Conservation (phyloP, 2,329 filamentous ascomycete genomes). For the Botrytis tulipae region DNA sequence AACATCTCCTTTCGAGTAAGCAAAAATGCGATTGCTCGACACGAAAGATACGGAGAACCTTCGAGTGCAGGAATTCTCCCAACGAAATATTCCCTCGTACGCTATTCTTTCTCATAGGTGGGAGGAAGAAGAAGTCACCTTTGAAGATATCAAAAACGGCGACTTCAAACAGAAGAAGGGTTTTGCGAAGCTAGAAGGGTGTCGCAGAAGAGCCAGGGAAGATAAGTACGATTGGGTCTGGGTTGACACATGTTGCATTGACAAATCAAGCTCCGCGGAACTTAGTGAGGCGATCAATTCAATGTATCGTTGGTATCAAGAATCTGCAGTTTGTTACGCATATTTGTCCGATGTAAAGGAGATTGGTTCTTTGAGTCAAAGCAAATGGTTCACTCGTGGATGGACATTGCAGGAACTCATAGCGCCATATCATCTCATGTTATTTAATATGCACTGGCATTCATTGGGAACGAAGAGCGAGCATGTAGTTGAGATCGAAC, state of each 20-base stretch:
- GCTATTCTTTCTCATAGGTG: too few species aligned
- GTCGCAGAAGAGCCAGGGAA: not conserved
- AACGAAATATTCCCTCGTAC: too few species aligned
- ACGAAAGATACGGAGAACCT: too few species aligned
- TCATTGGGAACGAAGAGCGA: fast-evolving
- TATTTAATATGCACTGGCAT: not conserved
- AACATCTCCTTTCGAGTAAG: too few species aligned
- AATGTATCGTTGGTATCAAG: not conserved
- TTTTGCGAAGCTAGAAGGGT: not conserved
- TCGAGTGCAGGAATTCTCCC: too few species aligned
- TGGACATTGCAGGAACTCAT: not conserved
- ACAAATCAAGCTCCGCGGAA: not conserved
- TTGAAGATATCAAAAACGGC: too few species aligned
- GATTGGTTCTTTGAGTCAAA: not conserved
- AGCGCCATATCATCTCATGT: not conserved
- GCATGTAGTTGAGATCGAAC: fast-evolving
- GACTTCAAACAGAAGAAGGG: not conserved
- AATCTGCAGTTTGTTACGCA: not conserved
- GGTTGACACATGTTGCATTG: not conserved
- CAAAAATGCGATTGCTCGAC: too few species aligned
- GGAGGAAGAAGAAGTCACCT: too few species aligned
- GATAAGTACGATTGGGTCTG: not conserved
- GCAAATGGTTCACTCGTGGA: not conserved
- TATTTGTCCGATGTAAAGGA: not conserved
- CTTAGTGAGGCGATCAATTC: not conserved